phyloP scores from a whole-genome alignment of 2,329 filamentous ascomycete genomes.

The Leptographium radiaticola region DNA sequence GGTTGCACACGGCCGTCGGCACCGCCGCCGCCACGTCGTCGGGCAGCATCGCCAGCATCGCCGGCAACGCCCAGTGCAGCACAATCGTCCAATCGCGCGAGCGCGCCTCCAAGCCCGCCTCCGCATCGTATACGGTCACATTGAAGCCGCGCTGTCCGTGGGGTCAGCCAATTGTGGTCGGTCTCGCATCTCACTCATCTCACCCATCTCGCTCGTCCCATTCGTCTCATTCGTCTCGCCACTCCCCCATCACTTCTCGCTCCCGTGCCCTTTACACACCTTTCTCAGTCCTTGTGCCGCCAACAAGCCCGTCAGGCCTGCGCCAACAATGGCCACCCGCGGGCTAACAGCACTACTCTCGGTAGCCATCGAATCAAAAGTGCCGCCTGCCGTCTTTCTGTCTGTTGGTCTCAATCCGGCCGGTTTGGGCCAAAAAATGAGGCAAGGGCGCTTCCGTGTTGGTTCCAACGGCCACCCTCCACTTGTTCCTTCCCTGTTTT shows the following conservation, averaged over 20 bases:
- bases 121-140: constrained; percentile 20
- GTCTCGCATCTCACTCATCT: no score
- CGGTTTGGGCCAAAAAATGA: no score
- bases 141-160: constrained; percentile 18
- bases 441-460: no score
- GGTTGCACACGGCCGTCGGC: constrained; percentile 21
- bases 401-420: no score
- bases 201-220: no score
- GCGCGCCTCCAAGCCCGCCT: constrained; percentile 16
- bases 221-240: no score
- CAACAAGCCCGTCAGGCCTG: constrained; percentile 25
- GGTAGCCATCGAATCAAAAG: background rate
- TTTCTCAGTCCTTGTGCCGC: constrained; percentile 23
- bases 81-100: constrained; percentile 26
- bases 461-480: no score
- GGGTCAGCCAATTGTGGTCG: background rate
- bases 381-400: no score
- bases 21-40: constrained; percentile 17
- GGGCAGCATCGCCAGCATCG: constrained; percentile 21
- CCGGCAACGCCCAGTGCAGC: constrained; percentile 25
- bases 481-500: no score
- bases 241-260: background rate
- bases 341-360: background rate
- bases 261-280: constrained; percentile 10
- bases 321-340: constrained; percentile 22